Base-by-base conservation (phyloP, 805 yeast species). In the Suhomyces vadensis region DNA sequence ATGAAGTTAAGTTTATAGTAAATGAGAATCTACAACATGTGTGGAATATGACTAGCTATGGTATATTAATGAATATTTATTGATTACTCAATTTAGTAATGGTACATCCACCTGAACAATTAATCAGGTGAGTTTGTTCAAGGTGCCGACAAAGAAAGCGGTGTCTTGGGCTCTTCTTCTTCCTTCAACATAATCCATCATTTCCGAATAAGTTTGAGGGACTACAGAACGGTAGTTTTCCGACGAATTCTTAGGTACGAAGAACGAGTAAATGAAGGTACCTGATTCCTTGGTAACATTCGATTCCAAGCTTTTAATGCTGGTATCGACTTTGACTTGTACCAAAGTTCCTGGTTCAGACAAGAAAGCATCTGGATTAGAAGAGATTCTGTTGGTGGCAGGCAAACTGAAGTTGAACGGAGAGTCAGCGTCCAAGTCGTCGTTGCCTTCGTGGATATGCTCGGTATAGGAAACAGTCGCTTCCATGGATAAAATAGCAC, bases 181-280 rank as follows among this genome's bases (percentile, higher is more conserved):
- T 21, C 95, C 97, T 57, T 86, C 91, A 13, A 91, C 77, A 60
- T 85, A 91, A 53, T 82, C 85, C 82, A 91, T 89, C 95, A 90
- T 91, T 64, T 91, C 97, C 21, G 83, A 78, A 60, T 91, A 91
- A 0, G 95, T 81, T 61, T 86, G 86, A 3, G 97, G 97, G 40
- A 91, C 72, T 40, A 91, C 92, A 2, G 88, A 79, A 38, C 83
- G 78, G 54, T 77, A 83, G 33, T 57, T 59, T 10, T 62, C 67
- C 1, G 66, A 68, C 6, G 70, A 57, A 46, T 78, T 80, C 55
- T 78, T 75, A 45, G 91, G 88, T 29, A 89, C 96, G 58, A 82
- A 91, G 77, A 84, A 91, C 1, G 96, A 87, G 65, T 83, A 91
- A 43, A 89, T 86, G 61, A 91, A 91, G 11, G 90, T 79, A 13